A percentile compares a stretch with the other conserved stretches of the same genome.
Evolutionary conservation across 192 early-diverging fungal genomes (phyloP).

Genomic region (Chytriomyces confervae): DNA sequence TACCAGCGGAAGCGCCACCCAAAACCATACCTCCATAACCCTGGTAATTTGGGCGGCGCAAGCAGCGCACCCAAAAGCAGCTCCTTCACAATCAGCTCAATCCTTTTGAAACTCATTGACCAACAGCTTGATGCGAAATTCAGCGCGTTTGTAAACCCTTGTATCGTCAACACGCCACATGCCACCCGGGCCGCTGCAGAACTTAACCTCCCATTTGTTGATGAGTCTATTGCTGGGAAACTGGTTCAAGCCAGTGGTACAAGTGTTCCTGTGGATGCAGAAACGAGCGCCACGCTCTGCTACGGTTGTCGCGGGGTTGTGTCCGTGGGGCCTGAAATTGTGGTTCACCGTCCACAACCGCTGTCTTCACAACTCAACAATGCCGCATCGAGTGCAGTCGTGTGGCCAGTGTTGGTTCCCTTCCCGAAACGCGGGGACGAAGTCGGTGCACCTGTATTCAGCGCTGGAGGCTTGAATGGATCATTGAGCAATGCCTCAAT

Average conservation of each 20-base stretch:
- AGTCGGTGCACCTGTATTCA: background rate
- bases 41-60: too few relatives aligned
- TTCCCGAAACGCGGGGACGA: background rate
- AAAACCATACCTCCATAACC: conserved; percentile 3
- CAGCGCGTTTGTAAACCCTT: background rate
- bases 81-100: conserved; percentile 15
- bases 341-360: background rate
- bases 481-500: background rate
- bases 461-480: background rate
- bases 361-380: background rate
- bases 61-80: conserved; percentile 3
- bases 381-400: background rate
- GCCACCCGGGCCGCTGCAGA: background rate
- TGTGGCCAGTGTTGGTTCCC: background rate
- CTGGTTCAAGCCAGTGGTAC: background rate
- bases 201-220: too few relatives aligned
- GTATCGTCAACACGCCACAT: background rate
- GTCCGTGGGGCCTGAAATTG: conserved; percentile 6
- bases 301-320: conserved; percentile 33
- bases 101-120: conserved; percentile 33
- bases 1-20: conserved; percentile 31
- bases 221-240: too few relatives aligned
- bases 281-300: background rate
- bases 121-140: conserved; percentile 25
- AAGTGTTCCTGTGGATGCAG: background rate